phyloP scores from a whole-genome alignment of 202 grass and related monocot species.

The Setaria italica region DNA sequence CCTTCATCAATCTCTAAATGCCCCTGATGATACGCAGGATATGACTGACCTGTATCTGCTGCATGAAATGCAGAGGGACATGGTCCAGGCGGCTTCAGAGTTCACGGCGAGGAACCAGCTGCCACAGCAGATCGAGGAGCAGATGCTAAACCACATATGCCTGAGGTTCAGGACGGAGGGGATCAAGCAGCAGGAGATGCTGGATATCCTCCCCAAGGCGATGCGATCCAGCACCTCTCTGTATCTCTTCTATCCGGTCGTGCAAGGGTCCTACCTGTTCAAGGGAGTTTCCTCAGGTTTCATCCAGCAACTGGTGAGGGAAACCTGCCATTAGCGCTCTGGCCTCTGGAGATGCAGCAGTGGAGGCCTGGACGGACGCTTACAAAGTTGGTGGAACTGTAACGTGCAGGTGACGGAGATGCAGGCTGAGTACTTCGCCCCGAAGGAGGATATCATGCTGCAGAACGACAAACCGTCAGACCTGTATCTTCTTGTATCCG shows the following conservation, averaged over 20 bases:
- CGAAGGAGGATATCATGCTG: conserved; percentile 71
- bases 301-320: conserved; percentile 65
- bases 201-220: conserved; percentile 68
- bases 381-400: background rate
- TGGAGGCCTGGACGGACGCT: background rate
- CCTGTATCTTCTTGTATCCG: conserved; percentile 63
- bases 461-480: conserved; percentile 70
- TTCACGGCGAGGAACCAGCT: conserved; percentile 76
- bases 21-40: background rate
- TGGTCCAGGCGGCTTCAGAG: conserved; percentile 68
- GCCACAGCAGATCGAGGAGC: conserved; percentile 62
- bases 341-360: no score
- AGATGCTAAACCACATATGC: conserved; percentile 82
- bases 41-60: background rate
- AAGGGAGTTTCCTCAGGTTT: conserved; percentile 62
- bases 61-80: conserved; percentile 61
- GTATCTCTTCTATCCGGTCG: conserved; percentile 59
- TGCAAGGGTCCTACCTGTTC: conserved; percentile 69
- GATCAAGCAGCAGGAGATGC: conserved; percentile 69
- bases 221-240: conserved; percentile 64
- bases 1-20: no score
- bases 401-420: conserved; percentile 60
- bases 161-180: conserved; percentile 75
- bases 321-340: background rate
- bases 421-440: conserved; percentile 67